Conservation (phyloP, 2,329 filamentous ascomycete genomes). For the Ophiocordyceps sinensis region DNA sequence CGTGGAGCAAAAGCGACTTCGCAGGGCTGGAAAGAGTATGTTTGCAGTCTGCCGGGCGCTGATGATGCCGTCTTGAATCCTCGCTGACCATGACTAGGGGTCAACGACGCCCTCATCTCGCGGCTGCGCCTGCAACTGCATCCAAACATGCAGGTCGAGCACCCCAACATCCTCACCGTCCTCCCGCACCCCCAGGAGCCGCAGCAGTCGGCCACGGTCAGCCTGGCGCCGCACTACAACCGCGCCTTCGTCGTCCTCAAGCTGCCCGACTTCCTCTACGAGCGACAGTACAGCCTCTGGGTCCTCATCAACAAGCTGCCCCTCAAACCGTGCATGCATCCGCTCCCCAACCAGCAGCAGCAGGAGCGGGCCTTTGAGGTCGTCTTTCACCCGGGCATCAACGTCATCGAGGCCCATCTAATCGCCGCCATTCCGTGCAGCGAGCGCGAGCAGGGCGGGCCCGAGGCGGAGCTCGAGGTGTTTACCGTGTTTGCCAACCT, state of each 20-base stretch:
- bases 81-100: conserved; percentile 19
- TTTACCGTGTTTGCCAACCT: conserved; percentile 64
- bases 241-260: conserved; percentile 58
- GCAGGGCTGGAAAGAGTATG: conserved; percentile 28
- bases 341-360: conserved; percentile 40
- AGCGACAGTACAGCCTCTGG: conserved; percentile 62
- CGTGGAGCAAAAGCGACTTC: conserved; percentile 21
- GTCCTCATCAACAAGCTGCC: conserved; percentile 55
- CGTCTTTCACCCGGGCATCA: conserved; percentile 55
- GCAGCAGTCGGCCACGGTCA: conserved; percentile 60
- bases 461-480: conserved; percentile 63
- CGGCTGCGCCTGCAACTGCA: conserved; percentile 54
- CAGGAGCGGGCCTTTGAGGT: conserved; percentile 62
- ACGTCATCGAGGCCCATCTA: conserved; percentile 65
- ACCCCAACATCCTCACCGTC: conserved; percentile 48
- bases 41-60: background rate
- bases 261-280: conserved; percentile 46
- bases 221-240: conserved; percentile 51
- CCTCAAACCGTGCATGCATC: conserved; percentile 30
- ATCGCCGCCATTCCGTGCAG: conserved; percentile 54
- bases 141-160: conserved; percentile 45
- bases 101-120: conserved; percentile 50
- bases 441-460: conserved; percentile 39
- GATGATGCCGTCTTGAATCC: background rate
- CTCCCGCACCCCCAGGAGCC: conserved; percentile 49